Base-by-base conservation (phyloP, 2,329 filamentous ascomycete species). In the Microthyrium microscopicum region DNA sequence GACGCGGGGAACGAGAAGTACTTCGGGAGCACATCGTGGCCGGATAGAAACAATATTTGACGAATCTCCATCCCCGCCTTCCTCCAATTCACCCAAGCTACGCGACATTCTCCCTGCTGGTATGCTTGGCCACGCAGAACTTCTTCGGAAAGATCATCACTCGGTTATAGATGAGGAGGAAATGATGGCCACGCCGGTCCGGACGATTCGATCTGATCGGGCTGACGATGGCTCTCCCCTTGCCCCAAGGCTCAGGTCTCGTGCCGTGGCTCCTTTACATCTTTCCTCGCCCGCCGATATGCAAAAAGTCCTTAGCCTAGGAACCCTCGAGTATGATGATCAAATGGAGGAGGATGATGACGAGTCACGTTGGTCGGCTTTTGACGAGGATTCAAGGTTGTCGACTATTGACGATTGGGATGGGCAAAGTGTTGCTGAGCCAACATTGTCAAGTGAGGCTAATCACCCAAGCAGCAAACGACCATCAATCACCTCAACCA, bases 21-120 rank as follows among this genome's bases (percentile, higher is more conserved):
- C 68, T 34, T 70, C 73, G 39, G 69, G 71, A 21, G 66, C 73
- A 29, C 73, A 81, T 48, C 77, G 76, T 19, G 77, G 78, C 12
- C 59, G 64, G 31, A 72, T 84, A 31, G 78, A 84, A 47, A 80
- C 73, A 17, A 79, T 84, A 61, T 85, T 84, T 52, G 78, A 85
- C 53, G 79, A 85, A 44, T 81, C 77, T 11, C 77, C 75, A 22
- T 68, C 71, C 5, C 46, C 53, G 12, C 44, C 47, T 19, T 31
- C 46, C 29, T 52, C 49, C 29, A 58, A 59, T 40, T 46, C 54
- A 39, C 54, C 55, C 35, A n/a, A n/a, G n/a, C 50, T 68, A 29
- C 56, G 60, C 37, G 61, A 67, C 41, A 51, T 67, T 13, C 51
- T 66, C 6, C 59, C 58, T 20, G 55, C 59, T 33, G 59, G 59